A percentile compares a stretch with the other conserved stretches of the same genome.
phyloP scores from a whole-genome alignment of 169 alveolate species.

The Plasmodium inui region DNA sequence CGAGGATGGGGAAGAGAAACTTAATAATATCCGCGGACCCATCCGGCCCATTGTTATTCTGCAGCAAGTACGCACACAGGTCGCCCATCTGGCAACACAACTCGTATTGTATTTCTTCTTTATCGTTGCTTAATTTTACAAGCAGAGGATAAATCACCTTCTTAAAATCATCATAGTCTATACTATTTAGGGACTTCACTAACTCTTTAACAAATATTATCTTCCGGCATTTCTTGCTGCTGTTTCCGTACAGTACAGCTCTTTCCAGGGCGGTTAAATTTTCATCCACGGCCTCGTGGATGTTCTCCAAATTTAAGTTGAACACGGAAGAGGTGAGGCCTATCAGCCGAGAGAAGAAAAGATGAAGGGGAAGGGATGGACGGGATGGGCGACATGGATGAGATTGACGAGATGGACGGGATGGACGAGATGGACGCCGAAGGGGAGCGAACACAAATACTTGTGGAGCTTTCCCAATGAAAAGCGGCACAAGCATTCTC shows the following conservation, averaged over 20 bases:
- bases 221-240: constrained; percentile 60
- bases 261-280: constrained; percentile 39
- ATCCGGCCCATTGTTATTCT: constrained; percentile 22
- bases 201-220: constrained; percentile 45
- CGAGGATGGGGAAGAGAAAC: constrained; percentile 49
- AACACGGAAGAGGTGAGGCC: constrained; percentile 27
- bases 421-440: background rate
- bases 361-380: background rate
- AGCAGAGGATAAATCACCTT: constrained; percentile 51
- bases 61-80: constrained; percentile 66
- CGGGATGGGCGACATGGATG: no score
- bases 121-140: constrained; percentile 44
- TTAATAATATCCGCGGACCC: constrained; percentile 31
- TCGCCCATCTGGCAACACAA: constrained; percentile 57
- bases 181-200: constrained; percentile 27
- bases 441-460: background rate
- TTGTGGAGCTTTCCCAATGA: background rate
- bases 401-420: no score
- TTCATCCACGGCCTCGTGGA: constrained; percentile 48
- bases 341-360: background rate
- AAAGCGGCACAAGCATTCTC: background rate
- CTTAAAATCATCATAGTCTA: constrained; percentile 29
- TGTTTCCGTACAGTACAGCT: constrained; percentile 55
- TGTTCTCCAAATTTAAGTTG: constrained; percentile 27
- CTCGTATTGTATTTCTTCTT: constrained; percentile 54